Evolutionary conservation across 208 protist species (phyloP), one percentile per base, ranked within the genome.

Genomic region (Leishmania major): DNA sequence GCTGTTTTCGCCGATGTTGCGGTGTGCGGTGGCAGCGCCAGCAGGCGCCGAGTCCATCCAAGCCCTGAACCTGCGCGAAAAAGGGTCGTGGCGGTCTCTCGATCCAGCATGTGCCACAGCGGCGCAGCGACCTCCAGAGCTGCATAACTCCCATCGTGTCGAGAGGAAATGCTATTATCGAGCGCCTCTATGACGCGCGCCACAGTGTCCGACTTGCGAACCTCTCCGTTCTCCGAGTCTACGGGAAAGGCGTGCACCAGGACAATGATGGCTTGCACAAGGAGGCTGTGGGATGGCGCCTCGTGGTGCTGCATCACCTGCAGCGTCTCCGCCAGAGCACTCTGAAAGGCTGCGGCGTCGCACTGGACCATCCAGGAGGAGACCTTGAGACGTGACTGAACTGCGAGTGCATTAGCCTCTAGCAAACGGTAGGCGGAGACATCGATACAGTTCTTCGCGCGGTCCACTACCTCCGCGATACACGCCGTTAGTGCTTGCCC

Each of bases 221-320:
- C 8, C 66, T 35, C 77, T n/a, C 47, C 53, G 0, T 40, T 5
- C 1, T 1, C 70, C 11, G 19, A 25, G 69, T 73, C 53, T 25
- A 3, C 60, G 10, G 83, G 78, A 40, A 77, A 83, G n/a, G 74
- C 66, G 57, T 86, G 83, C 55, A 86, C 43, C 55, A 86, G 66
- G 22, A 83, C 49, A 15, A 57, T 51, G 1, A 80, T 17, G 25
- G 83, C 59, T 31, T 82, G 78, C 22, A 83, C 15, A 3, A 86
- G 75, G 0, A 86, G 51, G 15, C 72, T 37, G 67, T 79, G 83
- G 0, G 83, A 75, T 6, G 83, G 83, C 25, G 64, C 70, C n/a
- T 82, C 83, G 69, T 88, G 79, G 55, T 84, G 77, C 49, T 77
- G 47, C 60, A 88, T 28, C 10, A 84, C 84, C 53, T 81, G 77